phyloP scores from a whole-genome alignment of 345 rosid species.

The Euphorbia pulcherrima region DNA sequence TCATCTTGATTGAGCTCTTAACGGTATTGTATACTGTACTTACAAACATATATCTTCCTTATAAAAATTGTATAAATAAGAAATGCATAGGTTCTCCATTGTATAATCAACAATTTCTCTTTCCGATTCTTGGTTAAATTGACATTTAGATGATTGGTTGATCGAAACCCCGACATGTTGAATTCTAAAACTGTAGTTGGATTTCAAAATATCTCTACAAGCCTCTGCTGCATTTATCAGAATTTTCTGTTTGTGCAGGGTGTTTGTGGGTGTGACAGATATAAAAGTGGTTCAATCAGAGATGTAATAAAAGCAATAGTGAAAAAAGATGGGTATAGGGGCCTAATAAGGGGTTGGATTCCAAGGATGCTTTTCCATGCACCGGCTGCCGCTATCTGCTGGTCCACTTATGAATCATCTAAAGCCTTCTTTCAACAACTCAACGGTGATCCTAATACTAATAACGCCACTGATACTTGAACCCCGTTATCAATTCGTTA shows the following conservation, averaged over 20 bases:
- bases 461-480: slow-evolving; percentile 40
- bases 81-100: not conserved
- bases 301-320: slow-evolving; percentile 65
- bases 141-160: too few species aligned
- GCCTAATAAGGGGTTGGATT: slow-evolving; percentile 87
- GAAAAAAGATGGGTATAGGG: slow-evolving; percentile 76
- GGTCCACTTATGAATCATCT: slow-evolving; percentile 85
- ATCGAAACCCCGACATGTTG: not conserved
- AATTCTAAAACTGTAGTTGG: not conserved
- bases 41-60: not conserved
- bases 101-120: not conserved
- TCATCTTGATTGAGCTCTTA: not conserved
- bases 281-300: slow-evolving; percentile 58
- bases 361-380: slow-evolving; percentile 99
- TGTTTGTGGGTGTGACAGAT: slow-evolving; percentile 94
- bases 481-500: not conserved
- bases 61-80: not conserved
- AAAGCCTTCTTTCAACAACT: slow-evolving; percentile 67
- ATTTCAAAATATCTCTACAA: not conserved
- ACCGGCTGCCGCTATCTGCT: slow-evolving; percentile 98
- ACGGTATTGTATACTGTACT: not conserved
- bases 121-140: not conserved
- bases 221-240: not conserved
- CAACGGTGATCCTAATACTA: slow-evolving; percentile 32
- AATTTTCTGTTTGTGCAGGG: slow-evolving; percentile 49